These are phyloP conservation scores for Penicillium sp. DNA, from an alignment of 2,329 filamentous ascomycete species.

Conservation along the genomic window DNA sequence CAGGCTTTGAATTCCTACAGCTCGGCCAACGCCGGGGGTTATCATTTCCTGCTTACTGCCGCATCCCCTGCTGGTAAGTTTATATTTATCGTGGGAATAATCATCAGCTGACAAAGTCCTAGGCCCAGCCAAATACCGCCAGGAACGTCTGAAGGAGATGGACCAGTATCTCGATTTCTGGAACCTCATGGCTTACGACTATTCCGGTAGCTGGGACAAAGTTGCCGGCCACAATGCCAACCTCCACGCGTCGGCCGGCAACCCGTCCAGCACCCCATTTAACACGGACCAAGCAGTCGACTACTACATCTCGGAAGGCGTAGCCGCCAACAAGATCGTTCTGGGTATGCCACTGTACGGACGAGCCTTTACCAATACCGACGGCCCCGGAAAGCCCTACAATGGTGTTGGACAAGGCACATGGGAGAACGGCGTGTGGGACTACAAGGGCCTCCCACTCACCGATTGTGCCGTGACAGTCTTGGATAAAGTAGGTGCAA, in stretches of 20 bases:
- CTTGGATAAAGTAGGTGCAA: conserved; percentile 62
- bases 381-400: conserved; percentile 68
- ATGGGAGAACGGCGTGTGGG: conserved; percentile 82
- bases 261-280: conserved; percentile 70
- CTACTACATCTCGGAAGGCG: conserved; percentile 64
- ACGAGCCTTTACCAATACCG: conserved; percentile 74
- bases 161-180: conserved; percentile 50
- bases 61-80: conserved; percentile 44
- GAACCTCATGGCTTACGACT: conserved; percentile 80
- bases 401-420: conserved; percentile 68
- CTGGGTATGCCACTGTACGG: conserved; percentile 94
- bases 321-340: conserved; percentile 70
- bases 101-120: neutral
- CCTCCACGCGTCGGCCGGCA: conserved; percentile 58
- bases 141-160: conserved; percentile 45
- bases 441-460: conserved; percentile 81
- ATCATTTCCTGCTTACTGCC: conserved; percentile 47
- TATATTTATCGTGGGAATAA: neutral
- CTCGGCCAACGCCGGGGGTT: conserved; percentile 34
- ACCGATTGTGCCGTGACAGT: conserved; percentile 59
- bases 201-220: conserved; percentile 74
- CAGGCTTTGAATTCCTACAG: conserved; percentile 45
- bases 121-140: conserved; percentile 46
- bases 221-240: conserved; percentile 77
- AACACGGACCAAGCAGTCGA: conserved; percentile 68